phyloP scores from a whole-genome alignment of 1,284 basidiomycete species.

The Cutaneotrichosporon sp. region DNA sequence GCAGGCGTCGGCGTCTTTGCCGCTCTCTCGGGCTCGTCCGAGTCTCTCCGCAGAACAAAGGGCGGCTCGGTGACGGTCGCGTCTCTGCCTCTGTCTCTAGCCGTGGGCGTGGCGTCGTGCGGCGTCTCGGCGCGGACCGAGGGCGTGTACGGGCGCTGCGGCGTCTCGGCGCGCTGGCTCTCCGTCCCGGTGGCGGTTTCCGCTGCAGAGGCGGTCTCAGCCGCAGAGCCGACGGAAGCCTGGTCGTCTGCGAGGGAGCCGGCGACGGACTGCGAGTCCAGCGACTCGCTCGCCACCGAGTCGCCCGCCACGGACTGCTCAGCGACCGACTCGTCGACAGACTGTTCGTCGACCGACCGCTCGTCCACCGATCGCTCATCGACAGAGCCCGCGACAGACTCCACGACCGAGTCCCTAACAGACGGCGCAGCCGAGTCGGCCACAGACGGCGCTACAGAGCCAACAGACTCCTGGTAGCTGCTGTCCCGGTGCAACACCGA shows the following conservation, averaged over 20 bases:
- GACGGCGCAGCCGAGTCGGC: too few relatives aligned
- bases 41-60: background rate
- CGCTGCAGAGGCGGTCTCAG: too few relatives aligned
- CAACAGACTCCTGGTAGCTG: background rate
- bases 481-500: background rate
- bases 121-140: background rate
- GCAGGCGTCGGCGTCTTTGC: conserved; percentile 1
- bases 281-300: background rate
- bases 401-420: background rate
- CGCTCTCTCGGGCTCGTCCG: background rate
- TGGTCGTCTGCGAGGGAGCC: background rate
- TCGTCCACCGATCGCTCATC: too few relatives aligned
- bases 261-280: conserved; percentile 2
- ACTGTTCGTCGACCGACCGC: background rate
- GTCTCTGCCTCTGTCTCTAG: background rate
- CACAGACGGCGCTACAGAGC: background rate
- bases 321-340: background rate
- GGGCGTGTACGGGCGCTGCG: background rate
- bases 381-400: background rate
- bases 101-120: background rate
- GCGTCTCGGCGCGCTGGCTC: background rate
- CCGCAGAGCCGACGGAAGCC: background rate
- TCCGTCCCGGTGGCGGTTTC: background rate
- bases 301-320: too few relatives aligned
- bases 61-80: background rate